Evolutionary conservation across 2,329 filamentous ascomycete genomes (phyloP).

Genomic region (Exutisphaerella laricina): DNA sequence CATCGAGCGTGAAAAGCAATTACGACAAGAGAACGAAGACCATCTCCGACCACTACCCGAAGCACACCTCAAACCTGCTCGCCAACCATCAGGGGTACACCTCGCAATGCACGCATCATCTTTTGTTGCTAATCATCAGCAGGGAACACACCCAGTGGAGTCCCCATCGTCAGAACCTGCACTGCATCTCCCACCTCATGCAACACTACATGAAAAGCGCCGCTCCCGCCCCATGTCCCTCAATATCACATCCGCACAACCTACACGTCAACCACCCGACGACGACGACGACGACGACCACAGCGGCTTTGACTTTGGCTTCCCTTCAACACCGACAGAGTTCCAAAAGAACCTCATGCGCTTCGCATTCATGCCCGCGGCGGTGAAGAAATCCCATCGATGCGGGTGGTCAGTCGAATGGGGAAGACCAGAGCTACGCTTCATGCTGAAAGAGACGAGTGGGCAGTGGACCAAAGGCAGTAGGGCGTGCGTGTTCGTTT

Average conservation of each 20-base stretch:
- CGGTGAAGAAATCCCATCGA: constrained; percentile 43
- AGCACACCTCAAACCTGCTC: constrained; percentile 37
- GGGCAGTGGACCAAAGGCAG: constrained; percentile 67
- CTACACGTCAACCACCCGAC: constrained; percentile 9
- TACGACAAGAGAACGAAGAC: constrained; percentile 78
- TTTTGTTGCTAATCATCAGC: not conserved
- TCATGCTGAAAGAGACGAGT: constrained; percentile 77
- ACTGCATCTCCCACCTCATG: constrained; percentile 30
- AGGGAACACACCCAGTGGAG: constrained; percentile 12
- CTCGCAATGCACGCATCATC: constrained; percentile 6
- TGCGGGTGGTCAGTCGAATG: constrained; percentile 91
- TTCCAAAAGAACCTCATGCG: constrained; percentile 77
- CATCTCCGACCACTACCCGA: constrained; percentile 73
- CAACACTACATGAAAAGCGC: constrained; percentile 38
- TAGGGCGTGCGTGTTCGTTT: constrained; percentile 85
- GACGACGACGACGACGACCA: too few species aligned
- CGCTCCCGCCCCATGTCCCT: constrained; percentile 39
- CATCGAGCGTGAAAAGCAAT: constrained; percentile 68
- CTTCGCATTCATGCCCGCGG: constrained; percentile 68
- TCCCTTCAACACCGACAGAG: constrained; percentile 75
- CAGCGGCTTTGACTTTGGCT: constrained; percentile 55
- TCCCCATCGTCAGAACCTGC: constrained; percentile 37
- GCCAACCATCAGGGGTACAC: constrained; percentile 22
- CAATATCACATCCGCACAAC: constrained; percentile 34
- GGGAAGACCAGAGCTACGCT: constrained; percentile 79